Evolutionary conservation across 768 basidiomycete species (phyloP).

Genomic region (Pulveroboletus frians): DNA sequence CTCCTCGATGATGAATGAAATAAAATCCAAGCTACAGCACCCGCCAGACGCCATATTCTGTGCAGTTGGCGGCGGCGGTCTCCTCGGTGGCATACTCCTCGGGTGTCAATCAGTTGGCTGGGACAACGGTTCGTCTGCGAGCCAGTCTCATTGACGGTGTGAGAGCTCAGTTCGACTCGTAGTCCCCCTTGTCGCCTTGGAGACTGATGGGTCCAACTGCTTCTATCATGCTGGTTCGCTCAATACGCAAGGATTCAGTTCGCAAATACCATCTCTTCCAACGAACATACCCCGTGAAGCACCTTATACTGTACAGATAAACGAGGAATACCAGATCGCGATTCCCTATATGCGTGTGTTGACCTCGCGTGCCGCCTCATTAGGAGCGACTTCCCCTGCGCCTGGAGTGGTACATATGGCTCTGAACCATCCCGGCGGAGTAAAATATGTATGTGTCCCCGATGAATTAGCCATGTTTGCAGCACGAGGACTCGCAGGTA

Average conservation of each 20-base stretch:
- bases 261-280: slow-evolving; percentile 30
- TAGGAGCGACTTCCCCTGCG: slow-evolving; percentile 66
- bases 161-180: slow-evolving; percentile 1
- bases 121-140: slow-evolving; percentile 53
- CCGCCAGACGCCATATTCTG: slow-evolving; percentile 73
- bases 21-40: slow-evolving; percentile 45
- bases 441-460: slow-evolving; percentile 56
- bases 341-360: slow-evolving; percentile 55
- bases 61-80: slow-evolving; percentile 70
- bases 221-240: slow-evolving; percentile 68
- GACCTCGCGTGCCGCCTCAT: slow-evolving; percentile 61
- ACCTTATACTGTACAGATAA: slow-evolving; percentile 41
- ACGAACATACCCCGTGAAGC: slow-evolving; percentile 19
- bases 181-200: slow-evolving; percentile 65
- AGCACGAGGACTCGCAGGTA: slow-evolving; percentile 54
- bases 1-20: slow-evolving; percentile 66
- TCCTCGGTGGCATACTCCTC: slow-evolving; percentile 62
- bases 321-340: slow-evolving; percentile 40
- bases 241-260: slow-evolving; percentile 38
- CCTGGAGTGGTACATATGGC: slow-evolving; percentile 61
- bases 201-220: slow-evolving; percentile 68
- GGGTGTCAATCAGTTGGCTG: slow-evolving; percentile 64
- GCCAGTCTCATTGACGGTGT: background rate
- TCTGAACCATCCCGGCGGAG: slow-evolving; percentile 49
- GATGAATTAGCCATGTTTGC: slow-evolving; percentile 69